These are phyloP conservation scores for Craspedostauros australis DNA, from an alignment of 108 stramenopile species.

Conservation along the genomic window DNA sequence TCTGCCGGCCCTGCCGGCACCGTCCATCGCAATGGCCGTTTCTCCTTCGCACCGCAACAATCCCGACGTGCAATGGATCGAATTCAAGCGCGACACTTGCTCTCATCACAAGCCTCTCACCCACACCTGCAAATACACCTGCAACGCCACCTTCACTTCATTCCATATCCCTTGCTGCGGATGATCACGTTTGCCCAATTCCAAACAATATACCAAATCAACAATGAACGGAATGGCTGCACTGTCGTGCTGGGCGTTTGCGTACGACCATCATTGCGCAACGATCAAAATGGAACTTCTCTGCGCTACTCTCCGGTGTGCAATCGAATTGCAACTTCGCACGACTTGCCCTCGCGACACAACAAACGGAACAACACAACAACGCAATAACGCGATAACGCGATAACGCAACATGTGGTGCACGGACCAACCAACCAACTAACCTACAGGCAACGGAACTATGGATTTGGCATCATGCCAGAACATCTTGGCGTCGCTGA, in stretches of 20 bases:
- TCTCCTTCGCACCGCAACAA: constrained; percentile 23
- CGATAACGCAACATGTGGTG: constrained; percentile 1
- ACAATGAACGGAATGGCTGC: too few relatives aligned
- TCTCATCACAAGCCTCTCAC: not conserved
- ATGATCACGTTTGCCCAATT: too few relatives aligned
- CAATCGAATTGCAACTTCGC: too few relatives aligned
- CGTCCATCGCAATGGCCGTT: not conserved
- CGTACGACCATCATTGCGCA: too few relatives aligned
- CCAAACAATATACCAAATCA: too few relatives aligned
- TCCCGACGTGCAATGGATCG: constrained; percentile 39
- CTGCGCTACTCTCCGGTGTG: too few relatives aligned
- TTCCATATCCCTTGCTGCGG: too few relatives aligned
- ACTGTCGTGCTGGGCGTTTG: too few relatives aligned
- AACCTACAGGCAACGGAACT: constrained; percentile 1
- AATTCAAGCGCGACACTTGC: constrained; percentile 17
- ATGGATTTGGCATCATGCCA: constrained; percentile 15
- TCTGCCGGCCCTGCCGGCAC: not conserved
- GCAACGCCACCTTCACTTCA: too few relatives aligned
- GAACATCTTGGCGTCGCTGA: constrained; percentile 4
- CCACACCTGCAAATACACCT: too few relatives aligned
- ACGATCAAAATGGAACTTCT: too few relatives aligned
- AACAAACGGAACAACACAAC: not conserved
- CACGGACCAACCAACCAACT: not conserved
- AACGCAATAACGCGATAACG: not conserved
- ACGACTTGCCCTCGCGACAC: constrained; percentile 1